Conservation (phyloP, 2,329 filamentous ascomycete species). For the Bimuria novae-zelandiae region DNA sequence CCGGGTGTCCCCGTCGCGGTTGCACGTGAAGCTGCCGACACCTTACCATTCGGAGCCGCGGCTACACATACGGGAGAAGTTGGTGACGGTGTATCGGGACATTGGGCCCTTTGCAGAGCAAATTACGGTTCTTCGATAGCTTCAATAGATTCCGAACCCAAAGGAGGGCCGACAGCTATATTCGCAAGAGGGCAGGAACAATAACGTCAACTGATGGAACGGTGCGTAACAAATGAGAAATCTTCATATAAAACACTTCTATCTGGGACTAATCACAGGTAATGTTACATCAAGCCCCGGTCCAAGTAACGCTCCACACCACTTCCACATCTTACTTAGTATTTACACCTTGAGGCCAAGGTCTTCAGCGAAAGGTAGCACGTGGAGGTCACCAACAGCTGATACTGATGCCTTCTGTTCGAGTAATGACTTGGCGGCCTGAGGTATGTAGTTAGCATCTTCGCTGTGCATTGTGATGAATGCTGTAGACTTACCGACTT, state of each 20-base stretch:
- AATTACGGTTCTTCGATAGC: no score
- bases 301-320: conserved; percentile 35
- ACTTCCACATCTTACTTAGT: conserved; percentile 33
- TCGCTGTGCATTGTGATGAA: not conserved
- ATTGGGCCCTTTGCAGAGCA: no score
- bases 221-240: conserved; percentile 35
- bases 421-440: conserved; percentile 88
- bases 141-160: no score
- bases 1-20: not conserved
- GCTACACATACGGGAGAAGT: no score
- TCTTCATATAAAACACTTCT: conserved; percentile 44
- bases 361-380: conserved; percentile 91
- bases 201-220: not conserved
- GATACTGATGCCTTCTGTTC: conserved; percentile 88
- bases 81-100: no score
- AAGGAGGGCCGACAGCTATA: no score
- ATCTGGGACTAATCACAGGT: conserved; percentile 49
- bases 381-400: conserved; percentile 87
- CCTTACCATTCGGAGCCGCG: no score
- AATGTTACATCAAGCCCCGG: conserved; percentile 46
- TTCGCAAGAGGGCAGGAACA: no score
- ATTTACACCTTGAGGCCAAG: conserved; percentile 92
- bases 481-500: conserved; percentile 70
- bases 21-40: conserved; percentile 3
- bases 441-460: conserved; percentile 27